Evolutionary conservation across 139 green algal species (phyloP).

Genomic region (Chlorella vulgaris): DNA sequence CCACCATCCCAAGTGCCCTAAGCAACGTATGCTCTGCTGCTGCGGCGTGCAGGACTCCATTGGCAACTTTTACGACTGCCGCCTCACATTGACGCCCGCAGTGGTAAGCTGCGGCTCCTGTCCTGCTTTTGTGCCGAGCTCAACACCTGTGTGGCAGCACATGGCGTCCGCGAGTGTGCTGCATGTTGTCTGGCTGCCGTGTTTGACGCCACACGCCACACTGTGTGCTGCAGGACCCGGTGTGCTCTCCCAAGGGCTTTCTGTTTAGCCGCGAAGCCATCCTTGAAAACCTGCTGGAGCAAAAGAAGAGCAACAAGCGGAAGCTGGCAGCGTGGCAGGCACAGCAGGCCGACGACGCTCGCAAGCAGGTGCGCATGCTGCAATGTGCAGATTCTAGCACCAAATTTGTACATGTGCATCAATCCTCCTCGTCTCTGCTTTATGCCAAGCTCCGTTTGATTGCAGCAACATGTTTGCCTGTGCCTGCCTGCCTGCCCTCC

Average conservation of each 20-base stretch:
- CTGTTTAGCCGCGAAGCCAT: conserved; percentile 90
- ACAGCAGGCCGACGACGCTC: conserved; percentile 61
- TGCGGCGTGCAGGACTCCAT: conserved; percentile 73
- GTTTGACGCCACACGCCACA: no score
- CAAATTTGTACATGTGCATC: no score
- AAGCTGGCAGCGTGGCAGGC: conserved; percentile 80
- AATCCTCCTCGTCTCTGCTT: no score
- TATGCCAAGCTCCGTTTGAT: no score
- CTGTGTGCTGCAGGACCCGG: conserved; percentile 84
- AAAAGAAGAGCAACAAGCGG: conserved; percentile 89
- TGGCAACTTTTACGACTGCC: conserved; percentile 90
- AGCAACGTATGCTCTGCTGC: conserved; percentile 75
- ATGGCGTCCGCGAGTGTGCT: no score
- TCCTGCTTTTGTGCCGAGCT: no score
- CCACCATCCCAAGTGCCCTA: no score
- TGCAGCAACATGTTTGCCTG: no score
- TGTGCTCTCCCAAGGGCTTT: conserved; percentile 80
- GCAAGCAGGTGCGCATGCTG: conserved; percentile 53
- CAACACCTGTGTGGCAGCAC: no score
- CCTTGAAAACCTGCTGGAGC: conserved; percentile 80
- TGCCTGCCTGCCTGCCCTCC: background rate
- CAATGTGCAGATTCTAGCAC: background rate
- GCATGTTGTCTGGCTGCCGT: background rate
- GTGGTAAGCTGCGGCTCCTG: conserved; percentile 56
- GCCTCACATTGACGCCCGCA: conserved; percentile 79